These are phyloP conservation scores for Cylindrotheca fusiformis DNA, from an alignment of 108 stramenopile genomes.

Conservation along the genomic window DNA sequence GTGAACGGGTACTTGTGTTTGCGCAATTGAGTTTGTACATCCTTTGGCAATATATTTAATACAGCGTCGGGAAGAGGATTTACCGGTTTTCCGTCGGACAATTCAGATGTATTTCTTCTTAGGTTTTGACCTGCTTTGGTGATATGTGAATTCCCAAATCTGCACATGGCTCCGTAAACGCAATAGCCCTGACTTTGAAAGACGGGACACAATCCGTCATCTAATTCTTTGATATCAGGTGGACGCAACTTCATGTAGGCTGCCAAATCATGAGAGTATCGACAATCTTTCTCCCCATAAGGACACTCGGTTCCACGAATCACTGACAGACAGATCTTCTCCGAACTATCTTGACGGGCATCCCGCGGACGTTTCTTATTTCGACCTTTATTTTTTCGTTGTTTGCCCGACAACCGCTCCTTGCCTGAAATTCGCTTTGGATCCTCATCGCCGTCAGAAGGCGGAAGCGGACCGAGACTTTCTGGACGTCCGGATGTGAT, in stretches of 20 bases:
- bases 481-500: conserved; percentile 31
- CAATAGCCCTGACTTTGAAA: conserved; percentile 58
- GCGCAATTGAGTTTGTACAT: conserved; percentile 57
- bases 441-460: conserved; percentile 15
- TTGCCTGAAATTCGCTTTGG: conserved; percentile 7
- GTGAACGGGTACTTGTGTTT: conserved; percentile 83
- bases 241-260: conserved; percentile 58
- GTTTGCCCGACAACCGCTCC: conserved; percentile 13
- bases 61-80: not conserved
- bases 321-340: conserved; percentile 63
- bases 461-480: conserved; percentile 23
- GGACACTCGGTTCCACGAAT: conserved; percentile 54
- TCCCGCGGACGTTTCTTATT: conserved; percentile 87
- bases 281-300: conserved; percentile 49
- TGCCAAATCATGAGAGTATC: conserved; percentile 83
- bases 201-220: conserved; percentile 53
- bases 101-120: conserved; percentile 22
- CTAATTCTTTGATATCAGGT: conserved; percentile 47
- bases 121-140: conserved; percentile 75
- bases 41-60: conserved; percentile 55
- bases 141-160: conserved; percentile 66
- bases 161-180: conserved; percentile 71
- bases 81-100: not conserved
- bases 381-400: conserved; percentile 30
- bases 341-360: conserved; percentile 28